These are phyloP conservation scores for Wickerhamiella australiensis DNA, from an alignment of 805 yeast genomes.

Conservation along the genomic window DNA sequence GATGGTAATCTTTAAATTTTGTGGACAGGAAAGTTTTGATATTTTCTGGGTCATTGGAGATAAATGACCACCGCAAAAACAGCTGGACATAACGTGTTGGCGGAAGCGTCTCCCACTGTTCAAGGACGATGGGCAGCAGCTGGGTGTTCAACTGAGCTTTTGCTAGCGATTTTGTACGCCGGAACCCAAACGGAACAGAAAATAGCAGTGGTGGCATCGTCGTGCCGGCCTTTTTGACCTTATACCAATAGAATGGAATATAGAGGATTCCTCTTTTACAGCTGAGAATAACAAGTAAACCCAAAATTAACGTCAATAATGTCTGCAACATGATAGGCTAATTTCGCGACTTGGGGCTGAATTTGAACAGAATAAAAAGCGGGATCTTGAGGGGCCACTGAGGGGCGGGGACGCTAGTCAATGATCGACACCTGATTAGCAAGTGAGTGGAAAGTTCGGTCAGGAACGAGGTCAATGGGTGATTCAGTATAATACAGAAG, in stretches of 20 bases:
- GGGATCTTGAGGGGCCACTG: background rate
- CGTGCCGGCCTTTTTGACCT: background rate
- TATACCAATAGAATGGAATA: background rate
- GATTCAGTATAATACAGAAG: too few species aligned
- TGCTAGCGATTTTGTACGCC: background rate
- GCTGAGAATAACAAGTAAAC: background rate
- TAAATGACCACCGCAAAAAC: constrained; percentile 8
- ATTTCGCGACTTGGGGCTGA: too few species aligned
- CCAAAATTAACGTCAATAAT: background rate
- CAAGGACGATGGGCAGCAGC: background rate
- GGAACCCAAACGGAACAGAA: background rate
- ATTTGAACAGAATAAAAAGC: too few species aligned
- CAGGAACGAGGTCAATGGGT: too few species aligned
- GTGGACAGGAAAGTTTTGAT: constrained; percentile 27
- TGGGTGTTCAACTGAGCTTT: background rate
- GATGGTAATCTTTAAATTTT: constrained; percentile 25
- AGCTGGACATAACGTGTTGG: constrained; percentile 5
- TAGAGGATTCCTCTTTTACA: background rate
- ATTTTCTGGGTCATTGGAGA: constrained; percentile 27
- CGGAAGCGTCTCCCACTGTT: background rate
- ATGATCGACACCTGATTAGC: too few species aligned
- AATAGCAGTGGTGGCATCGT: background rate
- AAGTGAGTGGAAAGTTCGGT: too few species aligned
- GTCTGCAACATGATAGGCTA: constrained; percentile 1
- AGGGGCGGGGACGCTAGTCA: background rate